Evolutionary conservation across 805 yeast species (phyloP).

Genomic region (Starmerella vaccinii): DNA sequence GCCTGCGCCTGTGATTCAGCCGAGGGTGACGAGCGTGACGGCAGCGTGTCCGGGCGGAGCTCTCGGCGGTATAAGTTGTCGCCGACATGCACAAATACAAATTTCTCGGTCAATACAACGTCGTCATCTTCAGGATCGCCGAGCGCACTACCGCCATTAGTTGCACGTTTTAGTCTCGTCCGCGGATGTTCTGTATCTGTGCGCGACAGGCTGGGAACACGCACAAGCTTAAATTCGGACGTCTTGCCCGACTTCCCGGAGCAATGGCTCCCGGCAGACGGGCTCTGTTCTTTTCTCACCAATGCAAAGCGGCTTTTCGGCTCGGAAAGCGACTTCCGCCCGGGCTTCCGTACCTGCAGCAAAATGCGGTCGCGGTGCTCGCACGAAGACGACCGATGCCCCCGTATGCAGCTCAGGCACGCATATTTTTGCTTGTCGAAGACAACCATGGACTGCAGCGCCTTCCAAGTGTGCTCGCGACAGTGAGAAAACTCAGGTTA

Average conservation of each 20-base stretch:
- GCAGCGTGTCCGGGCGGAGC: conserved; percentile 10
- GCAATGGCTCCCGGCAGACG: background rate
- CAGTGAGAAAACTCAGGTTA: background rate
- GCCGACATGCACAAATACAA: conserved; percentile 30
- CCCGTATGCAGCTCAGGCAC: conserved; percentile 58
- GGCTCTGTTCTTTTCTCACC: conserved; percentile 10
- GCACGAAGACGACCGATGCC: conserved; percentile 84
- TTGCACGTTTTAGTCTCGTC: background rate
- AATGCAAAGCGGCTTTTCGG: conserved; percentile 15
- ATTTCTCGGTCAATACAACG: conserved; percentile 22
- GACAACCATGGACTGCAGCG: conserved; percentile 15
- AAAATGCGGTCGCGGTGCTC: conserved; percentile 69
- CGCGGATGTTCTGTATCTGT: background rate
- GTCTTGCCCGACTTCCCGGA: conserved; percentile 6
- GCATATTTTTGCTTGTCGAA: conserved; percentile 24
- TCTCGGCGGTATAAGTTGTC: conserved; percentile 29
- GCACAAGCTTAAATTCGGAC: conserved; percentile 9
- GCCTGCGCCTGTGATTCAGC: background rate
- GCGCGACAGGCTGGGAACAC: background rate
- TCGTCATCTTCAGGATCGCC: conserved; percentile 19
- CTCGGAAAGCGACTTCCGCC: conserved; percentile 42
- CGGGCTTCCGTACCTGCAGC: conserved; percentile 80
- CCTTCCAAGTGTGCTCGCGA: background rate
- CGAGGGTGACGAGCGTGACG: background rate
- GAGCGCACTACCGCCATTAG: background rate